Conservation (phyloP, 23 red algal genomes). For the Chondrus crispus region DNA sequence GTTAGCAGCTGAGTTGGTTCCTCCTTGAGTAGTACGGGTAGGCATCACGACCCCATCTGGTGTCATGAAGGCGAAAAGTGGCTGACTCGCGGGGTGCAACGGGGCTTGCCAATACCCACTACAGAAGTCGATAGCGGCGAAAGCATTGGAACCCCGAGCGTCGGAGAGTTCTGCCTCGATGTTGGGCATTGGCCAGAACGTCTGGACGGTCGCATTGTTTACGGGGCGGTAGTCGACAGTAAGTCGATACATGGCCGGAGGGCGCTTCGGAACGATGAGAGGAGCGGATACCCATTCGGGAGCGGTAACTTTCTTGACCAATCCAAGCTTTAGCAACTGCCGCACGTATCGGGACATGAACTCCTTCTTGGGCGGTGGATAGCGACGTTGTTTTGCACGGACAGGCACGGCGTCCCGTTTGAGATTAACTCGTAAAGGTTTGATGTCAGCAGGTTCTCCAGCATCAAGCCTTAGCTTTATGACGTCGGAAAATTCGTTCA, state of each 20-base stretch:
- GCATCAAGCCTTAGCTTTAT: background rate
- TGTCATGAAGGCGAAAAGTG: constrained; percentile 10
- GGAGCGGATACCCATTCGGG: constrained; percentile 14
- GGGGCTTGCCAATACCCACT: constrained; percentile 25
- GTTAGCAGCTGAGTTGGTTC: constrained; percentile 18
- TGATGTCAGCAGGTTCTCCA: background rate
- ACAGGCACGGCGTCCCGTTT: background rate
- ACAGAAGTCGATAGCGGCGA: constrained; percentile 3
- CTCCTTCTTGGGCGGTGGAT: background rate
- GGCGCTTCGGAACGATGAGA: constrained; percentile 12
- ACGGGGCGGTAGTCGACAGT: constrained; percentile 8
- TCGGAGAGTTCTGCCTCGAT: background rate
- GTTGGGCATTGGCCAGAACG: constrained; percentile 32
- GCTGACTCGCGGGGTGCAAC: constrained; percentile 14
- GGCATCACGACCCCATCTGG: constrained; percentile 16
- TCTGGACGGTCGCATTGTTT: constrained; percentile 22
- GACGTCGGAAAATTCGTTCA: constrained; percentile 4
- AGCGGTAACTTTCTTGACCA: background rate
- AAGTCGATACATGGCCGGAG: constrained; percentile 6
- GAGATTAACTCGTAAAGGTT: constrained; percentile 3
- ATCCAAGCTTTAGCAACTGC: background rate
- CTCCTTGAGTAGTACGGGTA: constrained; percentile 13
- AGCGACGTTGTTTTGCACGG: background rate
- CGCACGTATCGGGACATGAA: constrained; percentile 8
- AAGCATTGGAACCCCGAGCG: background rate